phyloP scores from a whole-genome alignment of 1,284 basidiomycete genomes.

The Fistulinella cinereoalba region DNA sequence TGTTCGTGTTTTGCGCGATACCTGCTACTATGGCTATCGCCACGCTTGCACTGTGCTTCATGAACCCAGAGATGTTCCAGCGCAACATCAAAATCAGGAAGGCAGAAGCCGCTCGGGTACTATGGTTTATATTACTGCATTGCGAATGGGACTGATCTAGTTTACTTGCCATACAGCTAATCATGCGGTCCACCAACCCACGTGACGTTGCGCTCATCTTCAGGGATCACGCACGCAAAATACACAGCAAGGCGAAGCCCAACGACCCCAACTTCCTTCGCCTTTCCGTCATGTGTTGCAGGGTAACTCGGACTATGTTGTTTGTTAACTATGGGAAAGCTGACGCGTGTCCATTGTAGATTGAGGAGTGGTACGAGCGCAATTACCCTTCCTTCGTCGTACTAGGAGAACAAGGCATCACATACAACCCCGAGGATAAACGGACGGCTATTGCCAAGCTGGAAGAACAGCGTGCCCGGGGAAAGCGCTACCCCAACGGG shows the following conservation, averaged over 20 bases:
- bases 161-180: conserved; percentile 60
- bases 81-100: conserved; percentile 96
- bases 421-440: conserved; percentile 28
- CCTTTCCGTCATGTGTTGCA: conserved; percentile 78
- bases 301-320: conserved; percentile 41
- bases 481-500: conserved; percentile 12
- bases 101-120: conserved; percentile 79
- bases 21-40: conserved; percentile 97
- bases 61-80: conserved; percentile 89
- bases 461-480: conserved; percentile 41
- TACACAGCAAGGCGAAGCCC: conserved; percentile 78
- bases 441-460: conserved; percentile 23
- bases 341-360: conserved; percentile 44
- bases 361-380: conserved; percentile 90
- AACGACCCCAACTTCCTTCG: conserved; percentile 87
- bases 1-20: conserved; percentile 97
- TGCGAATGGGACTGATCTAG: background rate
- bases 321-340: background rate
- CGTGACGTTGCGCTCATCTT: conserved; percentile 91
- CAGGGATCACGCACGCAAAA: conserved; percentile 76
- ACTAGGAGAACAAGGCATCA: conserved; percentile 36
- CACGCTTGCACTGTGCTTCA: conserved; percentile 88
- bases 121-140: conserved; percentile 19
- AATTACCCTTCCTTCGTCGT: conserved; percentile 84
- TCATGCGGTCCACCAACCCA: conserved; percentile 88